Base-by-base conservation (phyloP, 2,329 filamentous ascomycete genomes). In the Penicillium psychrosexuale region DNA sequence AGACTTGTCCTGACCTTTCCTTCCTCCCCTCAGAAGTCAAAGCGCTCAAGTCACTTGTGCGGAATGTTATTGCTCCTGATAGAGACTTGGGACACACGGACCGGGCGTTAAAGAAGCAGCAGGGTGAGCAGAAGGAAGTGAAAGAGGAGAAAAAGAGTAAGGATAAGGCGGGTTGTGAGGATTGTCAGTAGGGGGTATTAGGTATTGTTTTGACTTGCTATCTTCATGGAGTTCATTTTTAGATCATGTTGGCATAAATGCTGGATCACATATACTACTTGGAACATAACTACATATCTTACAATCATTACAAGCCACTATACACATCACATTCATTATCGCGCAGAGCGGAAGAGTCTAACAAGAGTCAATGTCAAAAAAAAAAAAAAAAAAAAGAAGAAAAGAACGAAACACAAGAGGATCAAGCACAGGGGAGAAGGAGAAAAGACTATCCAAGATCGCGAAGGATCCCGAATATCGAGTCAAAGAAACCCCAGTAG, bases 61-160 rank as follows among this genome's bases (percentile, higher is more conserved):
- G 93, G 55, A 90, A 97, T 75, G 80, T 90, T 48, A 86, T 97
- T 63, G 87, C 94, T 66, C 93, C 92, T 0, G 79, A 77, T 1
- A 81, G 88, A 58, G 83, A 93, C 67, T 76, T 97, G 50, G 93
- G 93, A 0, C 93, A 97, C 75, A 87, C 91, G 24, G 89, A 92
- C 71, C 78, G 84, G 51, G 75, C 75, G 1, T 62, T 77, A 60
- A 70, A 66, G 56, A 66, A 66, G 40, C 76, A 15, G 74, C 73
- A 53, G 46, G 51, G 47, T 19, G 36, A 51, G 27, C 42, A 55
- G 27, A 27, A 55, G 52, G 39, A 45, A 30, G 36, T 1, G 15
- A 24, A 45, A 24, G 30, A 57, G 43, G 54, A 53, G 38, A 24
- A 61, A 27, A 50, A 51, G 47, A 22, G n/a, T 19, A 13, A 55